Conservation (phyloP, 2,329 filamentous ascomycete species). For the Nemania sp. region DNA sequence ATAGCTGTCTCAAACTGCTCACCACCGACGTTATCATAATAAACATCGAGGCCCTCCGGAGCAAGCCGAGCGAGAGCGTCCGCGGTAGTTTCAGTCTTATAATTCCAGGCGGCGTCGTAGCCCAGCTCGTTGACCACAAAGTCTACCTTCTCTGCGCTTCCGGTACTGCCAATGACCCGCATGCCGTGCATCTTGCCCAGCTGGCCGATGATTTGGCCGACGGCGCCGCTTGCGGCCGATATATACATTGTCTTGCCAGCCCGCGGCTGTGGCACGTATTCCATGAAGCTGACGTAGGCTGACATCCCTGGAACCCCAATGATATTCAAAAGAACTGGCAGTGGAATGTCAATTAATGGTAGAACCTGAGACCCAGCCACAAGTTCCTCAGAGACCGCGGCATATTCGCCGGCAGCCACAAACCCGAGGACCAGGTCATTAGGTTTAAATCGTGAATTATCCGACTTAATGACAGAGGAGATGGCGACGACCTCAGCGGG, state of each 20-base stretch:
- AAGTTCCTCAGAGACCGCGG: background rate
- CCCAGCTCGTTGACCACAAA: constrained; percentile 67
- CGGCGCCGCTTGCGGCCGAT: constrained; percentile 80
- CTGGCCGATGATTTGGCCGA: no score
- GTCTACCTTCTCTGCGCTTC: constrained; percentile 81
- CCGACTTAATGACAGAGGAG: constrained; percentile 77
- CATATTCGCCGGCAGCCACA: constrained; percentile 22
- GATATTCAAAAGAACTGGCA: background rate
- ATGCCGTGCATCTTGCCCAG: constrained; percentile 85
- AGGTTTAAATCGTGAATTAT: no score
- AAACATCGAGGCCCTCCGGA: constrained; percentile 80
- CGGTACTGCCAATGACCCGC: constrained; percentile 82
- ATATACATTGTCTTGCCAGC: constrained; percentile 90
- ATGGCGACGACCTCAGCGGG: constrained; percentile 75
- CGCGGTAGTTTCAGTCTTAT: constrained; percentile 81
- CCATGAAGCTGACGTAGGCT: constrained; percentile 69
- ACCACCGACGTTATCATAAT: constrained; percentile 67
- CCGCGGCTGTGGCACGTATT: constrained; percentile 76
- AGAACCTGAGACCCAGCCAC: constrained; percentile 2
- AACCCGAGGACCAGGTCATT: no score
- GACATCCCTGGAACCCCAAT: constrained; percentile 59
- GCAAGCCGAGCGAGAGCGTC: constrained; percentile 78
- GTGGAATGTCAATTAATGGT: background rate
- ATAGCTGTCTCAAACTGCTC: constrained; percentile 59
- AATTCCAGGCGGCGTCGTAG: constrained; percentile 79